Base-by-base conservation (phyloP, 2,329 filamentous ascomycete genomes). In the Cadophora sp. region DNA sequence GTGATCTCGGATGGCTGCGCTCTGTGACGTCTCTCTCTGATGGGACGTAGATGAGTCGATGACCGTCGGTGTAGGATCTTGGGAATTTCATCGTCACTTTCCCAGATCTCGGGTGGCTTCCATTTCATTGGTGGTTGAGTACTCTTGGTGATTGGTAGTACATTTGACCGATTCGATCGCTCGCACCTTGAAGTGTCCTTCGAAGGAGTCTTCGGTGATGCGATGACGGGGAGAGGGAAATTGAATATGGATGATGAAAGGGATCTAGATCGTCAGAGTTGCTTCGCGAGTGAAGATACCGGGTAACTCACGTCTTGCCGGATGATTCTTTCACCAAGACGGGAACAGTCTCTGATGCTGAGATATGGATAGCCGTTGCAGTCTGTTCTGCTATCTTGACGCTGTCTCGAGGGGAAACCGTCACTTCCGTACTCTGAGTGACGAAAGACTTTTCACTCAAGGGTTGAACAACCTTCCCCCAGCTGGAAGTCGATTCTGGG, bases 381-480 rank as follows among this genome's bases (percentile, higher is more conserved):
- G 79, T 64, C 19, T 79, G 76, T 59, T 81, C 78, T 14, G 74
- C 62, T 5, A 66, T 56, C 48, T 71, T 72, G 50, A 80, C 77
- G 40, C 73, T 75, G 7, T 80, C 79, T 37, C 75, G 69, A 34
- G 75, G 73, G n/a, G 79, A 78, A 19, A 79, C 73, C 0, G 75
- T 78, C 43, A 81, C 75, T 65, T 83, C 79, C 6, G 80, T 81
- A 12, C 73, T 80, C 69, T 80, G 79, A 5, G 79, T 82, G 53
- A 84, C 75, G 67, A 80, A 82, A 1, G 83, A 84, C 2, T 76
- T 79, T 16, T 80, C 78, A 3, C 80, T 82, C 14, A 84, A 73
- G 9, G 76, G 75, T 67, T 84, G 83, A 16, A 82, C 74, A 29
- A 72, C 61, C 27, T 77, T 78, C 12, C 55, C 68, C 16, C 72